These are phyloP conservation scores for Termitomyces sp. DNA, from an alignment of 768 basidiomycete genomes.

Conservation along the genomic window DNA sequence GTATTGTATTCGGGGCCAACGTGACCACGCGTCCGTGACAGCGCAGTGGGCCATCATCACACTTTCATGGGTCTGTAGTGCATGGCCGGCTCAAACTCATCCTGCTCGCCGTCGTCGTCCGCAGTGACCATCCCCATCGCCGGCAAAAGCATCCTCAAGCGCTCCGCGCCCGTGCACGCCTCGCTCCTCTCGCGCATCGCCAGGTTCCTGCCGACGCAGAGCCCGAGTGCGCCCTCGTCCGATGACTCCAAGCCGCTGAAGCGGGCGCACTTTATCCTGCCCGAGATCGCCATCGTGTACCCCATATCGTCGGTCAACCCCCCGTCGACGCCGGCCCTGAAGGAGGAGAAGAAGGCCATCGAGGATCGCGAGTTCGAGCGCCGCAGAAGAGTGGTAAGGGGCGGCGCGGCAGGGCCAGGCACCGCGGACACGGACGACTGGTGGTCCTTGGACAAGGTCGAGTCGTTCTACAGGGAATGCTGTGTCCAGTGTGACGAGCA, in stretches of 20 bases:
- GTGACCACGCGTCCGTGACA: conserved; percentile 1
- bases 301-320: conserved; percentile 84
- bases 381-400: conserved; percentile 57
- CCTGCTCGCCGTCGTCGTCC: conserved; percentile 68
- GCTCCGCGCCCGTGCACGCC: conserved; percentile 61
- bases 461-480: conserved; percentile 83
- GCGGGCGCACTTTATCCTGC: conserved; percentile 88
- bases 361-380: conserved; percentile 73
- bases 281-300: conserved; percentile 81
- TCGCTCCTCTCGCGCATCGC: conserved; percentile 72
- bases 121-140: conserved; percentile 76
- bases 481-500: conserved; percentile 72
- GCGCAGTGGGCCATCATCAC: conserved; percentile 4
- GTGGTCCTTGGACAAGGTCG: conserved; percentile 85
- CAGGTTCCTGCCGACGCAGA: conserved; percentile 63
- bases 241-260: conserved; percentile 65
- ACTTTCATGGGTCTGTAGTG: conserved; percentile 10
- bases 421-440: conserved; percentile 48
- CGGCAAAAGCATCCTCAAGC: conserved; percentile 79
- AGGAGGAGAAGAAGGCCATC: conserved; percentile 78
- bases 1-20: background rate
- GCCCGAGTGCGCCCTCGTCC: conserved; percentile 20
- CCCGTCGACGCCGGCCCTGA: conserved; percentile 71
- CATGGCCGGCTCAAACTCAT: conserved; percentile 35
- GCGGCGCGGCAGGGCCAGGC: conserved; percentile 34